Percentiles rank a stretch among this genome's conserved stretches.
Evolutionary conservation across 2,329 filamentous ascomycete genomes (phyloP).

Genomic region (Huntiella bhutanensis): DNA sequence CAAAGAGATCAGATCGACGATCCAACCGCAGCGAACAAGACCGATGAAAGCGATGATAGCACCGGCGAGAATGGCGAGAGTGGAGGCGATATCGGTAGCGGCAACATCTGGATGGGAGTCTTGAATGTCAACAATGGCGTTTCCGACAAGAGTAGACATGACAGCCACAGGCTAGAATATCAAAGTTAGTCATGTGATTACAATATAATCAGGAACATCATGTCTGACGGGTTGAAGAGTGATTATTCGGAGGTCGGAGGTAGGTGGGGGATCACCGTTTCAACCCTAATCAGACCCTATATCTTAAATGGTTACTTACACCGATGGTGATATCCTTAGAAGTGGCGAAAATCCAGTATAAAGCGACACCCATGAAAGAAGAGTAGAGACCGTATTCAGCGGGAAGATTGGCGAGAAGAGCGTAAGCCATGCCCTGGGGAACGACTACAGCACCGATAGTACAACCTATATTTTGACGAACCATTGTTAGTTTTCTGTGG

Average conservation of each 20-base stretch:
- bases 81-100: slow-evolving; percentile 53
- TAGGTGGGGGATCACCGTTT: background rate
- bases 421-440: slow-evolving; percentile 35
- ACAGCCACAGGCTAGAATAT: slow-evolving; percentile 63
- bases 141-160: slow-evolving; percentile 78
- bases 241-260: background rate
- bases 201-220: too few species aligned
- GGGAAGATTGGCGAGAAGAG: slow-evolving; percentile 27
- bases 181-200: background rate
- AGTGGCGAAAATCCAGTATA: slow-evolving; percentile 97
- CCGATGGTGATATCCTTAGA: slow-evolving; percentile 98
- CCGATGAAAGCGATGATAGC: slow-evolving; percentile 63
- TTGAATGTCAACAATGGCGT: slow-evolving; percentile 50
- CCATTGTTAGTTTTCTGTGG: too few species aligned
- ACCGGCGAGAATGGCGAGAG: slow-evolving; percentile 60
- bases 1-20: slow-evolving; percentile 83
- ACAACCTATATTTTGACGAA: background rate
- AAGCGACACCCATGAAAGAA: slow-evolving; percentile 83
- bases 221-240: too few species aligned
- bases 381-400: slow-evolving; percentile 39
- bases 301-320: background rate
- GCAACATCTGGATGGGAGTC: slow-evolving; percentile 36
- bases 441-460: slow-evolving; percentile 29
- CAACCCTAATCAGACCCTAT: too few species aligned
- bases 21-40: slow-evolving; percentile 63